These are phyloP conservation scores for Xerocomus minutiporus DNA, from an alignment of 1,284 basidiomycete genomes.

Conservation along the genomic window DNA sequence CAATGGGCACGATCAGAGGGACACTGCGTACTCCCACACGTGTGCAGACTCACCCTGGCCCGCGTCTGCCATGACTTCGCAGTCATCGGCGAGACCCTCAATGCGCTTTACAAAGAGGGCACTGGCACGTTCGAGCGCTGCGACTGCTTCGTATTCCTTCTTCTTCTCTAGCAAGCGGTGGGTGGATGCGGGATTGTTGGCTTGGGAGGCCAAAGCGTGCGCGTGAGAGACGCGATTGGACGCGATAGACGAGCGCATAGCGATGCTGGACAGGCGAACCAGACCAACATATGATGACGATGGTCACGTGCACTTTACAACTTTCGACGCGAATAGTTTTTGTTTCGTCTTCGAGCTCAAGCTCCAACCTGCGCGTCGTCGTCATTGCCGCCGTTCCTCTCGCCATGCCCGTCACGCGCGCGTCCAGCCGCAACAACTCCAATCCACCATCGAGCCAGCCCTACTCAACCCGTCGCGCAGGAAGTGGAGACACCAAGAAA, in stretches of 20 bases:
- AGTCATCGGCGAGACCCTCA: conserved; percentile 64
- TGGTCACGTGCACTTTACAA: conserved; percentile 17
- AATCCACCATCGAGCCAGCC: conserved; percentile 5
- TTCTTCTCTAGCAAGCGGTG: conserved; percentile 69
- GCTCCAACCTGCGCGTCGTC: neutral
- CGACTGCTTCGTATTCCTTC: conserved; percentile 73
- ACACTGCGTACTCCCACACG: neutral
- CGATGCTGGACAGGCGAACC: neutral
- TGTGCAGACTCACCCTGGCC: conserved; percentile 50
- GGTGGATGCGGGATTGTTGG: conserved; percentile 44
- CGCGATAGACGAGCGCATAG: conserved; percentile 53
- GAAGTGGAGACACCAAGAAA: conserved; percentile 14
- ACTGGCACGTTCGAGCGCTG: conserved; percentile 62
- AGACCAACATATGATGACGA: neutral
- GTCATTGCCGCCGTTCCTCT: neutral
- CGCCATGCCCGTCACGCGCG: conserved; percentile 29
- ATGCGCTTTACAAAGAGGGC: conserved; percentile 61
- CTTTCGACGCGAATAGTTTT: conserved; percentile 9
- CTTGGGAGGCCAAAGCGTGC: conserved; percentile 34
- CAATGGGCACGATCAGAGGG: conserved; percentile 4
- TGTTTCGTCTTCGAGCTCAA: neutral
- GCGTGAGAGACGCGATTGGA: conserved; percentile 49
- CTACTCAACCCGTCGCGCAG: conserved; percentile 7
- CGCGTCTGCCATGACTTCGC: conserved; percentile 69
- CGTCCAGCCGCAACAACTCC: conserved; percentile 20